Percentiles rank a stretch among this genome's conserved stretches.
These are phyloP conservation scores for Berberis vulgaris DNA, from an alignment of 164 flowering plant genomes.

Conservation along the genomic window DNA sequence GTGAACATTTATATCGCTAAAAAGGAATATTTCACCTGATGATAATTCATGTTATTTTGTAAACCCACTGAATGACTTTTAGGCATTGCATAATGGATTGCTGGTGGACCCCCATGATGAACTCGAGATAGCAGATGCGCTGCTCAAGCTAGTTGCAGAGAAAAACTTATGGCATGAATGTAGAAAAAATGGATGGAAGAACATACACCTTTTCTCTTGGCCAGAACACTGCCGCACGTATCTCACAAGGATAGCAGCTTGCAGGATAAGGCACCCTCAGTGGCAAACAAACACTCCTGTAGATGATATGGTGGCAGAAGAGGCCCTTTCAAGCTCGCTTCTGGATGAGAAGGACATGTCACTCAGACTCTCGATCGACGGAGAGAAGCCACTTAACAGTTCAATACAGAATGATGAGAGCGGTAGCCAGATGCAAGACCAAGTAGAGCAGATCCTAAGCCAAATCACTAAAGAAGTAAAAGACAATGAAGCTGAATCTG, in stretches of 20 bases:
- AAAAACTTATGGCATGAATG: conserved; percentile 86
- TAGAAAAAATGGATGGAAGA: conserved; percentile 74
- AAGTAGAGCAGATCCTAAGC: conserved; percentile 57
- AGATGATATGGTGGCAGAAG: conserved; percentile 46
- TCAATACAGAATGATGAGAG: conserved; percentile 35
- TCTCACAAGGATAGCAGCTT: conserved; percentile 80
- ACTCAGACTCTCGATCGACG: conserved; percentile 53
- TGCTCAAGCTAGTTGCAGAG: conserved; percentile 80
- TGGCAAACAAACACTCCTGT: conserved; percentile 81
- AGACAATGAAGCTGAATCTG: conserved; percentile 20
- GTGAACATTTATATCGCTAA: neutral
- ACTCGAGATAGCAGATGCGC: conserved; percentile 67
- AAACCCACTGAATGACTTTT: neutral
- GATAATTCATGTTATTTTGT: neutral
- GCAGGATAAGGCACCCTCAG: conserved; percentile 90
- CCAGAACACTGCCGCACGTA: conserved; percentile 95
- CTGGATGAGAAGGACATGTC: conserved; percentile 87
- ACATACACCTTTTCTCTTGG: conserved; percentile 96
- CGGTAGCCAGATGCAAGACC: conserved; percentile 54
- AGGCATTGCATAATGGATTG: conserved; percentile 95
- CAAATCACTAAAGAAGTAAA: conserved; percentile 37
- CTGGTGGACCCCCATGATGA: conserved; percentile 95
- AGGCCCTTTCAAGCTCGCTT: conserved; percentile 75
- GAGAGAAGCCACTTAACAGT: conserved; percentile 68
- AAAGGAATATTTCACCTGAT: neutral